These are phyloP conservation scores for Planoprotostelium fungivorum DNA, from an alignment of 78 protist genomes.

Conservation along the genomic window DNA sequence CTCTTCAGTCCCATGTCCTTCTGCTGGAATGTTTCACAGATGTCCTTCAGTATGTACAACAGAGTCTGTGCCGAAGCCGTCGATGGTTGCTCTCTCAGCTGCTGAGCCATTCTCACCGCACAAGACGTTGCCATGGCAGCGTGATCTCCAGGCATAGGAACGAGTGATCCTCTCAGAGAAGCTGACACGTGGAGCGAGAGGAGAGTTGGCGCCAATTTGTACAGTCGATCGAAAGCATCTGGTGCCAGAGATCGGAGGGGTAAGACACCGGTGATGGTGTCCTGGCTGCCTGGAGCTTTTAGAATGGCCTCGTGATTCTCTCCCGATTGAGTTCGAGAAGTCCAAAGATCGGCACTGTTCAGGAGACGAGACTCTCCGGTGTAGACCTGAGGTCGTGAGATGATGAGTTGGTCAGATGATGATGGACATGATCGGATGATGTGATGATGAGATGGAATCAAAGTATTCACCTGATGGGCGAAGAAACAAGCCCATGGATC, in stretches of 20 bases:
- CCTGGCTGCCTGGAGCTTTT: neutral
- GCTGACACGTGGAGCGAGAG: neutral
- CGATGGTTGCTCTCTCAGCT: neutral
- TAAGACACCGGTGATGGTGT: neutral
- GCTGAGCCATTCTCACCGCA: neutral
- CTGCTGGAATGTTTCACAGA: neutral
- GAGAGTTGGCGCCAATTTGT: neutral
- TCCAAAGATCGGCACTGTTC: neutral
- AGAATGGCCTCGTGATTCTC: neutral
- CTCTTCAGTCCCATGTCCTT: neutral
- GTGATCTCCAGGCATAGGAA: neutral
- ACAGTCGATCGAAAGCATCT: neutral
- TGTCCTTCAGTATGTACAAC: neutral
- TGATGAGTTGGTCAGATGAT: neutral
- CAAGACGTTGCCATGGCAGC: neutral
- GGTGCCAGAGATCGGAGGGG: neutral
- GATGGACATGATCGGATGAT: too few species aligned
- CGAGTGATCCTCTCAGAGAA: neutral
- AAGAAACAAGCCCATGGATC: neutral
- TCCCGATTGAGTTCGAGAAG: neutral
- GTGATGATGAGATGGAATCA: too few species aligned
- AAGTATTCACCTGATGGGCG: neutral
- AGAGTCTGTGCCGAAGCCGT: neutral
- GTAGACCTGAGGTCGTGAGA: neutral
- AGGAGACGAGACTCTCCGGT: neutral